Evolutionary conservation across 805 yeast genomes (phyloP), one percentile per base, ranked within the genome.

Genomic region (Candida koratica): DNA sequence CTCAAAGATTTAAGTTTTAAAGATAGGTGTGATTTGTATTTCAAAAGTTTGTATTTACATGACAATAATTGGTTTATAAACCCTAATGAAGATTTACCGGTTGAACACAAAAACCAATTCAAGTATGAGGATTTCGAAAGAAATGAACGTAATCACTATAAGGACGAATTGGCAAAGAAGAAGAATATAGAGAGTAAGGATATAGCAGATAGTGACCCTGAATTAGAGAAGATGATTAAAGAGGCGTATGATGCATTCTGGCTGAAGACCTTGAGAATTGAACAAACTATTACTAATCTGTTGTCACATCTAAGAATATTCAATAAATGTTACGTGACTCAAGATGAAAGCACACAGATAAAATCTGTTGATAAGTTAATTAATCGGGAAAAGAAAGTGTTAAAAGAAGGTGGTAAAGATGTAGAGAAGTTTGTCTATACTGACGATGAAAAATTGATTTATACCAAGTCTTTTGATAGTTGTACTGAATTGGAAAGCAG

Each of bases 31-130:
- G 51, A 57, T 23, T 40, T 56, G 5, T 76, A 72, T 44, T 75
- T 76, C 48, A 58, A 64, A 27, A 64, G 60, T 36, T 49, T 76
- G 7, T 64, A 62, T 43, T 46, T 49, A 16, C 27, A 38, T 9
- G 53, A 71, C 34, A 60, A 64, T 14, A 62, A 70, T 24, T 76
- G 82, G 82, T 57, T 54, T 36, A 41, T 69, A 6, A 42, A 63
- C 28, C 70, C 70, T 1, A 45, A 58, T 28, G 44, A 45, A 17
- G 44, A 52, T 14, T 47, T 55, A 13, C 49, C 48, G 4, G 41
- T 52, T 17, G 56, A 56, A 3, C 44, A 59, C 23, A 56, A 60
- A 36, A 51, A 48, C 11, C 46, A 51, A 1, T 67, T 60, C 40
- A 45, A 55, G 13, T 63, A 53, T 22, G 56, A 57, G 4, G 45